Percentiles rank a stretch among this genome's conserved stretches.
Evolutionary conservation across 257 asterid species (phyloP).

Genomic region (Anisodus tanguticus): DNA sequence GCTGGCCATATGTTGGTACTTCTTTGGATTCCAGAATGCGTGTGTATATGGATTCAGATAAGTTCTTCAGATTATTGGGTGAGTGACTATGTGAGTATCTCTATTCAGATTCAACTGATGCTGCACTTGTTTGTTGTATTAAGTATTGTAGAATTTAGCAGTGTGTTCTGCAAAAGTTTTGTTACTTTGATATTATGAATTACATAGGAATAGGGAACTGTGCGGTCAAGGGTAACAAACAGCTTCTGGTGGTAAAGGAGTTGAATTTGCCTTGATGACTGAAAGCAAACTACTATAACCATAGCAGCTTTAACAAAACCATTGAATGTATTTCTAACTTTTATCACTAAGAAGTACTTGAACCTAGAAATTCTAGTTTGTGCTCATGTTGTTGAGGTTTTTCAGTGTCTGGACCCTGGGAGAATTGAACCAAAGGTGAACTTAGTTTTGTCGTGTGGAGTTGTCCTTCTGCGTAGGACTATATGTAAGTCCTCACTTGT

Average conservation of each 20-base stretch:
- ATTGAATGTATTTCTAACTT: not conserved
- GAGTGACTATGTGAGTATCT: not conserved
- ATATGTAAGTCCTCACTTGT: not conserved
- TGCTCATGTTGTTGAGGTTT: not conserved
- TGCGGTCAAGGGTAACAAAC: not conserved
- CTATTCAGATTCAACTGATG: not conserved
- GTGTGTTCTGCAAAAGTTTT: not conserved
- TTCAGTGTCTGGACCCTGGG: not conserved
- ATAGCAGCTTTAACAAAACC: not conserved
- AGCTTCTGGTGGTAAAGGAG: not conserved
- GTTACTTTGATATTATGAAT: not conserved
- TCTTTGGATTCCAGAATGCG: not conserved
- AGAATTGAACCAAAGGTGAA: slow-evolving; percentile 3
- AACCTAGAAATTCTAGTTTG: not conserved
- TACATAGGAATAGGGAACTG: not conserved
- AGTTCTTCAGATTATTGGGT: not conserved
- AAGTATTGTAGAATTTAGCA: not conserved
- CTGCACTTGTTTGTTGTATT: not conserved
- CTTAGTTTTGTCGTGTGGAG: not conserved
- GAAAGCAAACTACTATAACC: slow-evolving; percentile 8
- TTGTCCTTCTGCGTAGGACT: not conserved
- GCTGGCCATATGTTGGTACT: not conserved
- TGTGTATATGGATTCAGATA: not conserved
- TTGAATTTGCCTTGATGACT: not conserved
- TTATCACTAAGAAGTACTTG: slow-evolving; percentile 13